These are phyloP conservation scores for Starmerella roubikii DNA, from an alignment of 805 yeast species.

Conservation along the genomic window DNA sequence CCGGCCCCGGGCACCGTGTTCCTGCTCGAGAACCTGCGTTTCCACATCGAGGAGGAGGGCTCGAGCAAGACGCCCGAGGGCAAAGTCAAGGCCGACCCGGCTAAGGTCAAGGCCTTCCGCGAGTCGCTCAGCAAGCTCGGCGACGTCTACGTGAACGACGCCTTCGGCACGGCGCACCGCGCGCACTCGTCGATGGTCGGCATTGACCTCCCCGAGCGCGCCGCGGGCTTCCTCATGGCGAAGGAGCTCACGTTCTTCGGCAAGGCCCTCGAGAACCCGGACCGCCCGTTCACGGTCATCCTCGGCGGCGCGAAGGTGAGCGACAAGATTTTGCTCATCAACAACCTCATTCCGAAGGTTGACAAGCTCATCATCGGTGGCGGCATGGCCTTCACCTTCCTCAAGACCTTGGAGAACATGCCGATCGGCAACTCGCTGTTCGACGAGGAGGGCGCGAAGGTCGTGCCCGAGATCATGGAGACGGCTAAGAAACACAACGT, in stretches of 20 bases:
- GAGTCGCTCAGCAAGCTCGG: slow-evolving; percentile 79
- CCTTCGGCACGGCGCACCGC: slow-evolving; percentile 99
- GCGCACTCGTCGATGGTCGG: slow-evolving; percentile 99
- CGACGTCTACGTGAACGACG: slow-evolving; percentile 93
- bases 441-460: slow-evolving; percentile 91
- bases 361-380: slow-evolving; percentile 92
- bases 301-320: slow-evolving; percentile 99
- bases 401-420: slow-evolving; percentile 76
- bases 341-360: slow-evolving; percentile 86
- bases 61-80: slow-evolving; percentile 88
- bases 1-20: slow-evolving; percentile 72
- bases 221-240: slow-evolving; percentile 96
- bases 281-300: slow-evolving; percentile 95
- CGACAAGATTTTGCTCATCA: slow-evolving; percentile 96
- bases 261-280: slow-evolving; percentile 96
- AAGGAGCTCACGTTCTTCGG: slow-evolving; percentile 96
- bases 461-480: slow-evolving; percentile 79
- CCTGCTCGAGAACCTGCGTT: slow-evolving; percentile 92
- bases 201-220: slow-evolving; percentile 85
- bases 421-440: slow-evolving; percentile 83
- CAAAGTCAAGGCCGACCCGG: slow-evolving; percentile 78
- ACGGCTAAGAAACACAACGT: slow-evolving; percentile 96
- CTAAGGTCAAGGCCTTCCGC: slow-evolving; percentile 78
- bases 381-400: slow-evolving; percentile 99
- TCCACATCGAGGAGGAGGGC: slow-evolving; percentile 85